Evolutionary conservation across 1,139 yeast genomes (phyloP).

Genomic region (Candida frijolesensis): DNA sequence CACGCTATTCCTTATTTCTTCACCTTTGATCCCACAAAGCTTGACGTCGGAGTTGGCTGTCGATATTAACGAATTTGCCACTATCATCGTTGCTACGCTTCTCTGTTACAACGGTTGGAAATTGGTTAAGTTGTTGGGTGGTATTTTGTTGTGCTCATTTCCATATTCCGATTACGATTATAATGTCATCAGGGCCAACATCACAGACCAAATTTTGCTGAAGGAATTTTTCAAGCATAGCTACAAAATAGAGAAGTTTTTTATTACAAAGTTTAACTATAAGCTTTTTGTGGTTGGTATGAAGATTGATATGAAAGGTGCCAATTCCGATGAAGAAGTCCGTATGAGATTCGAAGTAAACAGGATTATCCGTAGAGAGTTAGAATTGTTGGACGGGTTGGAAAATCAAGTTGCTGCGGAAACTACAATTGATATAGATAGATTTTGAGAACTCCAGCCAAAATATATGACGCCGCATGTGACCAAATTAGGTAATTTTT

Average conservation of each 20-base stretch:
- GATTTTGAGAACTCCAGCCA: constrained; percentile 21
- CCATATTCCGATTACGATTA: constrained; percentile 50
- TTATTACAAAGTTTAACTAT: constrained; percentile 64
- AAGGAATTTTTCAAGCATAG: constrained; percentile 53
- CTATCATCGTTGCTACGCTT: constrained; percentile 50
- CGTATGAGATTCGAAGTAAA: constrained; percentile 55
- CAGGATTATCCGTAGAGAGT: constrained; percentile 42
- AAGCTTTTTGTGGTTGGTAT: constrained; percentile 59
- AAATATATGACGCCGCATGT: background rate
- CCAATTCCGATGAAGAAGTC: constrained; percentile 68
- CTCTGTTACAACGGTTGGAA: constrained; percentile 58
- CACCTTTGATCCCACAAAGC: constrained; percentile 37
- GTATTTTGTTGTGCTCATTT: constrained; percentile 53
- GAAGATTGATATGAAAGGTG: constrained; percentile 62
- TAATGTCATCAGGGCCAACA: constrained; percentile 33
- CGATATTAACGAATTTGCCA: constrained; percentile 52
- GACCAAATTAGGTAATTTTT: background rate
- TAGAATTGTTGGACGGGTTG: constrained; percentile 26
- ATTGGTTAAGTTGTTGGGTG: constrained; percentile 53
- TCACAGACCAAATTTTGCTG: constrained; percentile 39
- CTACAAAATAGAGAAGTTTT: constrained; percentile 51
- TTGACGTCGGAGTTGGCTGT: constrained; percentile 32
- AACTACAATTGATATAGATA: constrained; percentile 62
- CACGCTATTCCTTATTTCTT: constrained; percentile 37
- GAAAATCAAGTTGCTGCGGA: constrained; percentile 43